Base-by-base conservation (phyloP, 371 early-diverging fungal species). In the Lichtheimia ornata region DNA sequence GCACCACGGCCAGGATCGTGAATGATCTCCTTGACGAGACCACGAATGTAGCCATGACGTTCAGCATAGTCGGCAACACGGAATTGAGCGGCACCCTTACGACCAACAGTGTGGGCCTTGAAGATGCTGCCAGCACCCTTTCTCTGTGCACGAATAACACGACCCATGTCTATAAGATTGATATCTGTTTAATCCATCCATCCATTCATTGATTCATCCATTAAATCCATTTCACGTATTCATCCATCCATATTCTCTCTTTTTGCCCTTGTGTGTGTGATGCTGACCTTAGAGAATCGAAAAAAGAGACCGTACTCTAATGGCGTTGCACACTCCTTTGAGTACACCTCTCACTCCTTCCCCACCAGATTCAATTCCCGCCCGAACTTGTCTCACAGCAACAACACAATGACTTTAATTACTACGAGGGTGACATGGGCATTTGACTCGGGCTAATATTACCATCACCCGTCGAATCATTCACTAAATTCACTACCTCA, bases 1-100 rank as follows among this genome's bases (percentile, higher is more conserved):
- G 99, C 99, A 83, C 99, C 99, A 88, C 99, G 95, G 74, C 99
- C 99, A 67, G 98, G 93, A 83, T 99, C 99, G 89, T 99, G 99
- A 72, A 99, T 88, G 78, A 99, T 98, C 82, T 97, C 97, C 91
- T 97, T 95, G 73, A 99, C 94, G 72, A 97, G 82, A 74, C 99
- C 99, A 67, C 96, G 88, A 72, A 91, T 81, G 86, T 97, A 98
- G 71, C 99, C 98, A 76, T 97, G 87, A 76, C 98, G 93, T 88
- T 99, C 99, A 68, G 98, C 91, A 76, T 79, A 98, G 85, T 98
- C 99, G 65, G 94, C 76, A 65, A 94, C 79, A 70, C 98, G 88
- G 82, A 92, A 84, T 86, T 95, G 92, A 73, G 99, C 98, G 64
- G 99, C 96, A 71, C 97, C 98, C 84, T 95, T 91, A 71, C 98